Evolutionary conservation across 306 rosid genomes (phyloP).

Genomic region (Malus fusca): DNA sequence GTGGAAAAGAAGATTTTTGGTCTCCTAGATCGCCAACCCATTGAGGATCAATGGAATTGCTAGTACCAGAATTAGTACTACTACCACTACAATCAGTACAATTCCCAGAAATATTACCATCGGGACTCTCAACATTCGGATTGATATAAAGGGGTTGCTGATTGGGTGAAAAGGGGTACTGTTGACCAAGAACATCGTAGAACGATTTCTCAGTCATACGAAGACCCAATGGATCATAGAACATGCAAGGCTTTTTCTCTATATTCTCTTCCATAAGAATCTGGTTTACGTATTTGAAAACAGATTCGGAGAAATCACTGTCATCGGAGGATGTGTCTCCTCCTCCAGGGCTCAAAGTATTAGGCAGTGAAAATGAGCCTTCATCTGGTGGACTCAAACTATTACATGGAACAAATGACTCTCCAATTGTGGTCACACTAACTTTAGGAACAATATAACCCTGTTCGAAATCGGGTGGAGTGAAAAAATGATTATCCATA

Average conservation of each 20-base stretch:
- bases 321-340: constrained; percentile 42
- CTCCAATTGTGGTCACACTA: not conserved
- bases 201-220: constrained; percentile 76
- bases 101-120: constrained; percentile 3
- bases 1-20: constrained; percentile 26
- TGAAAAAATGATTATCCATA: not conserved
- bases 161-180: constrained; percentile 38
- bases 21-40: constrained; percentile 26
- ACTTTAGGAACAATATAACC: constrained; percentile 1
- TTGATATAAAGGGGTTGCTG: constrained; percentile 8
- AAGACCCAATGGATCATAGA: constrained; percentile 68
- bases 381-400: constrained; percentile 18
- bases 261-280: constrained; percentile 75
- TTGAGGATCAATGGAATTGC: constrained; percentile 10
- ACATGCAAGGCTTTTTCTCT: constrained; percentile 68
- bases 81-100: constrained; percentile 13
- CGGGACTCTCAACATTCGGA: constrained; percentile 18
- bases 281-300: constrained; percentile 57
- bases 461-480: constrained; percentile 5
- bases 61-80: constrained; percentile 12
- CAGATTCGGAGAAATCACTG: constrained; percentile 43
- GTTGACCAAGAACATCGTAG: constrained; percentile 60
- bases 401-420: not conserved
- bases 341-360: constrained; percentile 19
- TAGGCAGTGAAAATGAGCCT: constrained; percentile 7